Evolutionary conservation across 345 rosid species (phyloP).

Genomic region (Salix viminalis): DNA sequence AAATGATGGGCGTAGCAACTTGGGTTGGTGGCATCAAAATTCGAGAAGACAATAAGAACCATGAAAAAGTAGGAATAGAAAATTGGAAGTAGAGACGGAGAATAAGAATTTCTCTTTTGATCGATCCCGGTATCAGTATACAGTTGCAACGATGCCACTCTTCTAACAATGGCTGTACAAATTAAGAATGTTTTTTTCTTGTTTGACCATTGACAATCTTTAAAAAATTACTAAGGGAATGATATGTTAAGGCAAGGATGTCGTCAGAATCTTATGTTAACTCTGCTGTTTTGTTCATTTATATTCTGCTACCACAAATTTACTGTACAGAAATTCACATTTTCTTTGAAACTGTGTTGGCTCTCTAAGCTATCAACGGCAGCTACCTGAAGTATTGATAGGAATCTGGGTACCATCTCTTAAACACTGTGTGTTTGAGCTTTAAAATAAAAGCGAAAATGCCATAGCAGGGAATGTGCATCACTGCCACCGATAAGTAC

Average conservation of each 20-base stretch:
- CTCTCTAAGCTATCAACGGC: not conserved
- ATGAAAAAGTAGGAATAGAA: not conserved
- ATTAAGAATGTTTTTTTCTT: slow-evolving; percentile 4
- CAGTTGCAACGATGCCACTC: slow-evolving; percentile 12
- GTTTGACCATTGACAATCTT: slow-evolving; percentile 9
- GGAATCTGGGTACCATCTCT: slow-evolving; percentile 71
- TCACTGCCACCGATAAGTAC: slow-evolving; percentile 76
- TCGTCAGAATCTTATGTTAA: not conserved
- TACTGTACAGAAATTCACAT: not conserved
- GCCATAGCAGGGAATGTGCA: slow-evolving; percentile 90
- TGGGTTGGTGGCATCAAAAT: too few species aligned
- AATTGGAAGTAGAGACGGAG: not conserved
- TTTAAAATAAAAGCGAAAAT: slow-evolving; percentile 53
- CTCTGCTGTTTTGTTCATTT: not conserved
- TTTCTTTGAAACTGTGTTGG: not conserved
- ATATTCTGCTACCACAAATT: slow-evolving; percentile 3
- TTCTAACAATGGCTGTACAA: slow-evolving; percentile 17
- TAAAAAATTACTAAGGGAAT: slow-evolving; percentile 22
- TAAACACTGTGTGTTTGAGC: slow-evolving; percentile 57
- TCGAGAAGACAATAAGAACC: not conserved
- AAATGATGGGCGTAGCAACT: not conserved
- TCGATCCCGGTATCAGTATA: not conserved
- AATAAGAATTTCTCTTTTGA: slow-evolving; percentile 2
- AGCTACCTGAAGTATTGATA: slow-evolving; percentile 33
- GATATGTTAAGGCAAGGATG: not conserved